These are phyloP conservation scores for Mycena rosella DNA, from an alignment of 768 basidiomycete genomes.

Conservation along the genomic window DNA sequence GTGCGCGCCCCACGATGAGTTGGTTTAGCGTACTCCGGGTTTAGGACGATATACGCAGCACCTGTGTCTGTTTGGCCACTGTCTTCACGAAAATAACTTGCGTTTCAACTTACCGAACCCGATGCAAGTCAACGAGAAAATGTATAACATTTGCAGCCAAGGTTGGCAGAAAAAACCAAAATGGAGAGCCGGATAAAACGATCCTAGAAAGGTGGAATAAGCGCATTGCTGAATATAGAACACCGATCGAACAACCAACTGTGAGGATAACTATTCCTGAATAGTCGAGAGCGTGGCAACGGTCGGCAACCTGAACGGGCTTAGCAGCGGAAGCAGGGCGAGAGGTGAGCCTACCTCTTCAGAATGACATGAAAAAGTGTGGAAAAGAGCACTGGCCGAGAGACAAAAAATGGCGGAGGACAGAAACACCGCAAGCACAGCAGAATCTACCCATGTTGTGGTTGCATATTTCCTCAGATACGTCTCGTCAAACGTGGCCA, in stretches of 20 bases:
- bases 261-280: constrained; percentile 74
- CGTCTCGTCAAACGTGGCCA: constrained; percentile 64
- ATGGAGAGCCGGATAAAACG: constrained; percentile 81
- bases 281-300: constrained; percentile 80
- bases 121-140: constrained; percentile 61
- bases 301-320: constrained; percentile 61
- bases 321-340: constrained; percentile 22
- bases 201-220: constrained; percentile 74
- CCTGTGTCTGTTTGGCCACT: constrained; percentile 51
- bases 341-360: constrained; percentile 60
- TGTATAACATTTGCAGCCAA: constrained; percentile 65
- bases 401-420: constrained; percentile 81
- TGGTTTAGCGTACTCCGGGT: constrained; percentile 82
- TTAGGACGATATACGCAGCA: constrained; percentile 81
- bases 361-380: constrained; percentile 82
- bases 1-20: constrained; percentile 84
- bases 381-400: constrained; percentile 77
- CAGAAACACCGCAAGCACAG: constrained; percentile 75
- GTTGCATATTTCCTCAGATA: constrained; percentile 65
- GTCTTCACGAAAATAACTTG: constrained; percentile 3
- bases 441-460: constrained; percentile 71
- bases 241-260: constrained; percentile 25
- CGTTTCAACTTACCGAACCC: constrained; percentile 67
- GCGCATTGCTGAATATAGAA: not conserved
- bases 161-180: constrained; percentile 83